phyloP scores from a whole-genome alignment of 768 basidiomycete genomes.

The Lactifluus subvellereus region DNA sequence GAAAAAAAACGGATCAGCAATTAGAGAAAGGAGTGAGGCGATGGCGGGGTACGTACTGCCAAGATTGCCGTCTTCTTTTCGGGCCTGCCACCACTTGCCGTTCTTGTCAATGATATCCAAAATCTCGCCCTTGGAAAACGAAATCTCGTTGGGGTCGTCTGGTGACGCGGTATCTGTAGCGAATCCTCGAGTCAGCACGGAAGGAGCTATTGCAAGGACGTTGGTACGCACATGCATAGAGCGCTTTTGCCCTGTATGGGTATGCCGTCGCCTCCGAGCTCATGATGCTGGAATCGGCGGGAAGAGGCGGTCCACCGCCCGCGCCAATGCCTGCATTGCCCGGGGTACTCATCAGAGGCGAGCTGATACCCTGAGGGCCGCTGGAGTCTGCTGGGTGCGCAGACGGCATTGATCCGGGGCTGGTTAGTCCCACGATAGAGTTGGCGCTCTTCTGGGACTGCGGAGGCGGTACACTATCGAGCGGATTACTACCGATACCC shows the following conservation, averaged over 20 bases:
- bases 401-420: conserved; percentile 27
- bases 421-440: conserved; percentile 6
- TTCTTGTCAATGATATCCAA: conserved; percentile 91
- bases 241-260: conserved; percentile 76
- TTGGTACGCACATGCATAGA: conserved; percentile 68
- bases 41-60: conserved; percentile 57
- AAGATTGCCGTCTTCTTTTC: conserved; percentile 63
- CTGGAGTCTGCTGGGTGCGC: conserved; percentile 43
- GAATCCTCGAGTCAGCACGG: not conserved
- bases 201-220: not conserved
- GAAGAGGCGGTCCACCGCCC: conserved; percentile 33
- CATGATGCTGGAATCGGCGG: conserved; percentile 21
- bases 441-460: conserved; percentile 16
- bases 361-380: conserved; percentile 41
- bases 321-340: conserved; percentile 61
- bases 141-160: conserved; percentile 95
- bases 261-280: conserved; percentile 37
- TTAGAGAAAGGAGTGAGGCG: not conserved
- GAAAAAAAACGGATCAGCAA: not conserved
- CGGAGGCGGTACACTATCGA: conserved; percentile 5
- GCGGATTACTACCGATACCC: conserved; percentile 29
- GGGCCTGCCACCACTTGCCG: conserved; percentile 92
- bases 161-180: conserved; percentile 79
- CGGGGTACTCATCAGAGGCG: conserved; percentile 57
- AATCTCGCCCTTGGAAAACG: conserved; percentile 87